phyloP scores from a whole-genome alignment of 2,329 filamentous ascomycete genomes.

The Epichloe bromicola region DNA sequence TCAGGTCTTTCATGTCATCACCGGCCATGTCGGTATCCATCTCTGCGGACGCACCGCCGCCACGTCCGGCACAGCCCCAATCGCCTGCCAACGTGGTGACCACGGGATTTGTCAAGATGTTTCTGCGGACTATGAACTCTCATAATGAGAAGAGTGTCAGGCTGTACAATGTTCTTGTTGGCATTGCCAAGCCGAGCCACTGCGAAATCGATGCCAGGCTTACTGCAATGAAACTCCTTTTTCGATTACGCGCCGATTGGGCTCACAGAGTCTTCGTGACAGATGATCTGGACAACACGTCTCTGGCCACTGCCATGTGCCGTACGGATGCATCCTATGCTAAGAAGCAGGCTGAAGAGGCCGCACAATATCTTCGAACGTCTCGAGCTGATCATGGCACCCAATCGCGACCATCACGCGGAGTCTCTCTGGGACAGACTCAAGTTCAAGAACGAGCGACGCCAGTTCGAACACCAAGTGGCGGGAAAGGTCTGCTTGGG shows the following conservation, averaged over 20 bases:
- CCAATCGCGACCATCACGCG: slow-evolving; percentile 30
- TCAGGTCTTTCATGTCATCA: slow-evolving; percentile 28
- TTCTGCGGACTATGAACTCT: slow-evolving; percentile 57
- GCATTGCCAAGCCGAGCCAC: slow-evolving; percentile 45
- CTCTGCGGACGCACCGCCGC: slow-evolving; percentile 12
- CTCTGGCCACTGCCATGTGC: slow-evolving; percentile 58
- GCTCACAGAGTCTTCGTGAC: slow-evolving; percentile 63
- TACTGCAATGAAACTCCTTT: slow-evolving; percentile 64
- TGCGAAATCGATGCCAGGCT: slow-evolving; percentile 58
- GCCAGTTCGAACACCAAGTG: slow-evolving; percentile 29
- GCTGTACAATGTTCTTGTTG: slow-evolving; percentile 50
- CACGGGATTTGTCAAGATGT: slow-evolving; percentile 60
- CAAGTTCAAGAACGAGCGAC: slow-evolving; percentile 29
- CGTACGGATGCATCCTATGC: slow-evolving; percentile 44
- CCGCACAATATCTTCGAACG: slow-evolving; percentile 29
- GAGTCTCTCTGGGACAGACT: slow-evolving; percentile 37
- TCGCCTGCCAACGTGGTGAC: slow-evolving; percentile 60
- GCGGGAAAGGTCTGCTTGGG: slow-evolving; percentile 18
- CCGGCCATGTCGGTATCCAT: slow-evolving; percentile 14
- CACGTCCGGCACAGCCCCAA: slow-evolving; percentile 17
- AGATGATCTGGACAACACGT: slow-evolving; percentile 56
- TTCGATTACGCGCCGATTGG: slow-evolving; percentile 73
- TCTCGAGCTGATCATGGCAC: slow-evolving; percentile 31
- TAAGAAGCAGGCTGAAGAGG: slow-evolving; percentile 38
- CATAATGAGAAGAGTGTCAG: slow-evolving; percentile 51